Evolutionary conservation across 2,329 filamentous ascomycete genomes (phyloP).

Genomic region (Talaromyces sp.): DNA sequence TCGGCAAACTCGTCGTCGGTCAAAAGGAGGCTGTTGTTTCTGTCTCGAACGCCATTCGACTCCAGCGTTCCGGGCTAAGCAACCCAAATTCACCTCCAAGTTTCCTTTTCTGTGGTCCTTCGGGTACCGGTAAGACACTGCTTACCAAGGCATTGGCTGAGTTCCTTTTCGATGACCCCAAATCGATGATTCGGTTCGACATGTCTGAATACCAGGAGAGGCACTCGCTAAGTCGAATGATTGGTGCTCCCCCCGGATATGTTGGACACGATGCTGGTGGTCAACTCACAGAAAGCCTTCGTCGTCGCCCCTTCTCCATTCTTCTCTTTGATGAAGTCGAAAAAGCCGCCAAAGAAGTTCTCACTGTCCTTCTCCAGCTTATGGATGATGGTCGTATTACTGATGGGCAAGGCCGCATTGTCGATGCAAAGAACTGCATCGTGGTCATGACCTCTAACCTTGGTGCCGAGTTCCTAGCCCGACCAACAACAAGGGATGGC

Average conservation of each 20-base stretch:
- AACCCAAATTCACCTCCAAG: slow-evolving; percentile 97
- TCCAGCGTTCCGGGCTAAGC: slow-evolving; percentile 89
- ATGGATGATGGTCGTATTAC: slow-evolving; percentile 99
- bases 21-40: slow-evolving; percentile 91
- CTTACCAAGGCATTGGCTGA: slow-evolving; percentile 96
- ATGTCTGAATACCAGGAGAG: slow-evolving; percentile 99
- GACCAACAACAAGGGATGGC: slow-evolving; percentile 76
- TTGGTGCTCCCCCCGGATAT: slow-evolving; percentile 94
- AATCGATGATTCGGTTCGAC: slow-evolving; percentile 98
- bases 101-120: slow-evolving; percentile 98
- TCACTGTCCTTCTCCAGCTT: slow-evolving; percentile 96
- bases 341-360: slow-evolving; percentile 95
- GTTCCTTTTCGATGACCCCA: slow-evolving; percentile 95
- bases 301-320: slow-evolving; percentile 95
- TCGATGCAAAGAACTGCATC: slow-evolving; percentile 97
- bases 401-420: slow-evolving; percentile 90
- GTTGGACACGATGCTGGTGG: slow-evolving; percentile 95
- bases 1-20: slow-evolving; percentile 83
- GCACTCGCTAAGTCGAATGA: slow-evolving; percentile 94
- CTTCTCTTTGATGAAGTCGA: slow-evolving; percentile 97
- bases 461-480: slow-evolving; percentile 88
- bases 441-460: slow-evolving; percentile 99
- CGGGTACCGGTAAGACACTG: slow-evolving; percentile 95
- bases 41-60: slow-evolving; percentile 92
- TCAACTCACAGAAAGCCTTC: slow-evolving; percentile 91